Conservation (phyloP, 2,329 filamentous ascomycete species). For the Cladosporium sp. region DNA sequence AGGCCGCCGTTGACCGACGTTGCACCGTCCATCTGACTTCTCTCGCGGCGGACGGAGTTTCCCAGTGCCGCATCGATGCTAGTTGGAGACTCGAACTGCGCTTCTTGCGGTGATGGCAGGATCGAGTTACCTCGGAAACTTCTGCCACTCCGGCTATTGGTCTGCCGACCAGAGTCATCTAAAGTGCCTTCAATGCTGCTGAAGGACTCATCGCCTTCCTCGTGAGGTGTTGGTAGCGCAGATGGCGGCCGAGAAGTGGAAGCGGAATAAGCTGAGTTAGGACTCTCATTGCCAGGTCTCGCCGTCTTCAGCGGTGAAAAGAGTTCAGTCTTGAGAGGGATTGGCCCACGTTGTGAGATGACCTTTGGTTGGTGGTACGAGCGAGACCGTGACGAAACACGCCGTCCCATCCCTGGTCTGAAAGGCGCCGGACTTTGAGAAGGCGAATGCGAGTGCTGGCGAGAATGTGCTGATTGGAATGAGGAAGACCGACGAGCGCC, state of each 20-base stretch:
- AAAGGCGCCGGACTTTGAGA: slow-evolving; percentile 18
- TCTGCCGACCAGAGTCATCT: neutral
- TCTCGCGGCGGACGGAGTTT: neutral
- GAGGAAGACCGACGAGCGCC: neutral
- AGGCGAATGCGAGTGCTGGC: slow-evolving; percentile 15
- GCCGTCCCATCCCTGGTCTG: slow-evolving; percentile 20
- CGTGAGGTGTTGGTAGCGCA: slow-evolving; percentile 1
- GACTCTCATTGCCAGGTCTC: slow-evolving; percentile 10
- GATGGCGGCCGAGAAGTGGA: slow-evolving; percentile 1
- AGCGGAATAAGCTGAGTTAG: slow-evolving; percentile 1
- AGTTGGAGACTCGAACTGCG: neutral
- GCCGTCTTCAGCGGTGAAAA: slow-evolving; percentile 29
- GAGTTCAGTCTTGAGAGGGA: slow-evolving; percentile 28
- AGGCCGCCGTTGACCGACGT: neutral
- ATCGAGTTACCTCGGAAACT: neutral
- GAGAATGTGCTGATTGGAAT: slow-evolving; percentile 2
- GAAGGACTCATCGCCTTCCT: neutral
- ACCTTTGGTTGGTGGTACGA: slow-evolving; percentile 28
- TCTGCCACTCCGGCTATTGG: neutral
- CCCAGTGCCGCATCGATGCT: neutral
- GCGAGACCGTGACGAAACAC: slow-evolving; percentile 22
- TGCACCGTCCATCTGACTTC: neutral
- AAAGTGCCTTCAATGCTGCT: neutral
- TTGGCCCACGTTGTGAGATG: slow-evolving; percentile 23
- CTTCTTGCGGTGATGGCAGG: slow-evolving; percentile 3